phyloP scores from a whole-genome alignment of 2,329 filamentous ascomycete species.

The Sporothrix curviconia region DNA sequence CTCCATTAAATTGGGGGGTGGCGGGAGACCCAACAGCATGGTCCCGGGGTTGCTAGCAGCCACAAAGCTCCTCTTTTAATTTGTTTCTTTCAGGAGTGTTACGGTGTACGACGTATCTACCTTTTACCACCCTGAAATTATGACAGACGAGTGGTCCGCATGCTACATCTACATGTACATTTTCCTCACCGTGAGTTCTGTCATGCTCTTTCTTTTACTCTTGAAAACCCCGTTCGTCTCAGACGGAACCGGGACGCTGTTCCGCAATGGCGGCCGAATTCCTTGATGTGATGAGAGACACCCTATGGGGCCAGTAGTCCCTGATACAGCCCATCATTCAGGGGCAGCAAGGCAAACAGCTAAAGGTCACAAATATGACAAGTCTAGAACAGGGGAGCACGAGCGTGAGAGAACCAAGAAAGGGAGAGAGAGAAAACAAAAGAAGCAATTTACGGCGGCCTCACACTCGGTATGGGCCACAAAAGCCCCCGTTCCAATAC shows the following conservation, averaged over 20 bases:
- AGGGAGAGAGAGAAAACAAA: not conserved
- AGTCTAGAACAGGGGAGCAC: no score
- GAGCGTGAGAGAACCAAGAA: not conserved
- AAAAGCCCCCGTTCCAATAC: no score
- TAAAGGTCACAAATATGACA: no score
- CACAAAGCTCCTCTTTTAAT: not conserved
- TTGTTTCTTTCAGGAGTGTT: no score
- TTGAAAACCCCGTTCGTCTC: not conserved
- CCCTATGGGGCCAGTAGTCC: no score
- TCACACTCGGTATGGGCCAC: no score
- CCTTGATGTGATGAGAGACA: not conserved
- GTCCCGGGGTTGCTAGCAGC: conserved; percentile 9
- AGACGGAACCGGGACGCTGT: conserved; percentile 3
- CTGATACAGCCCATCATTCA: no score
- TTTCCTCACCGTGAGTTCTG: not conserved
- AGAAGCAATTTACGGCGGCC: not conserved
- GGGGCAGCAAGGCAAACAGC: no score
- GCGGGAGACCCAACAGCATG: conserved; percentile 14
- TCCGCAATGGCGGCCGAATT: not conserved
- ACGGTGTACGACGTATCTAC: no score
- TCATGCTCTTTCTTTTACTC: no score
- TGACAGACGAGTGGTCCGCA: no score
- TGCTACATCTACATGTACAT: not conserved
- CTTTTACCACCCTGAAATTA: no score
- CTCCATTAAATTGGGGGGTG: not conserved